Percentiles rank a stretch among this genome's conserved stretches.
Evolutionary conservation across 495 filamentous ascomycete genomes (phyloP).

Genomic region (Cudoniella acicularis): DNA sequence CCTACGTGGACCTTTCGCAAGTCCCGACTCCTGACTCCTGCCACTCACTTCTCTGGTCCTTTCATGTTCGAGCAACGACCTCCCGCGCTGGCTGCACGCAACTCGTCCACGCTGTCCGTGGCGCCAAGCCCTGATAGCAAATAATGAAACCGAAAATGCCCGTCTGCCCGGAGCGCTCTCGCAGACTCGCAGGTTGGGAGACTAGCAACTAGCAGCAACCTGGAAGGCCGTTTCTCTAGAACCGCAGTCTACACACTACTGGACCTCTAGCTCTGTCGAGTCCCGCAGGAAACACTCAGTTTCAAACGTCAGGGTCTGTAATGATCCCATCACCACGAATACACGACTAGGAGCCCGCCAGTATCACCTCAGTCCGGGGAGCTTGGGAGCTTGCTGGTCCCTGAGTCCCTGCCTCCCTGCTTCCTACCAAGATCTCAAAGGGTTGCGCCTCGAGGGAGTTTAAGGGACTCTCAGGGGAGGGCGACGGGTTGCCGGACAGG

Average conservation of each 20-base stretch:
- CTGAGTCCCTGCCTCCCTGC: not conserved
- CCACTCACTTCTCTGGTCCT: not conserved
- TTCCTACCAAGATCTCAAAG: not conserved
- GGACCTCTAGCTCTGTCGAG: not conserved
- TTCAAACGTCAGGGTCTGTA: not conserved
- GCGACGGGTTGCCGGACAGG: not conserved
- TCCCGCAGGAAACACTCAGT: not conserved
- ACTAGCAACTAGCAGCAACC: too few species aligned
- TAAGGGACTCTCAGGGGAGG: too few species aligned
- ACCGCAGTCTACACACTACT: not conserved
- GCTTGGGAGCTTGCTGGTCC: too few species aligned
- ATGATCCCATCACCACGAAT: constrained; percentile 1
- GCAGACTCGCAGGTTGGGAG: too few species aligned
- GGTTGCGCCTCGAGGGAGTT: too few species aligned
- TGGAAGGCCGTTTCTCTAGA: not conserved
- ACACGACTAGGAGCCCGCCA: too few species aligned
- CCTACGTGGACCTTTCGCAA: constrained; percentile 16
- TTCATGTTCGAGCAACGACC: too few species aligned
- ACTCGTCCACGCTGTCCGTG: constrained; percentile 3
- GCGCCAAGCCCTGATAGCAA: constrained; percentile 11
- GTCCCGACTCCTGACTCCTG: not conserved
- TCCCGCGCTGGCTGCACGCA: not conserved
- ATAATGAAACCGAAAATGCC: constrained; percentile 12
- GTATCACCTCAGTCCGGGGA: too few species aligned
- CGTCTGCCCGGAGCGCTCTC: not conserved